Evolutionary conservation across 169 alveolate species (phyloP).

Genomic region (Cryptosporidium meleagridis): DNA sequence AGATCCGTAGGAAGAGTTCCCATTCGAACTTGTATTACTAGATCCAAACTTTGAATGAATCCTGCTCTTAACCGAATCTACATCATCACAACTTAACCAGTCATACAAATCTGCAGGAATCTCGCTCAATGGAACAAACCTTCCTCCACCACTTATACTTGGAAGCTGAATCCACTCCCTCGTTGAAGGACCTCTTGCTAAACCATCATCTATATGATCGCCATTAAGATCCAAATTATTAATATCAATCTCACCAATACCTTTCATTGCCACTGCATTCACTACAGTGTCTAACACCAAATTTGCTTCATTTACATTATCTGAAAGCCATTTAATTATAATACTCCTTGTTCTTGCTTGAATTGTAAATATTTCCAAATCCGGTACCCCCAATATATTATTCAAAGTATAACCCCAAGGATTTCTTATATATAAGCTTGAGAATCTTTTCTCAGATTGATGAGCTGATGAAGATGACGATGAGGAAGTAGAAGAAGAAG

Average conservation of each 20-base stretch:
- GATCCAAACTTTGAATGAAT: neutral
- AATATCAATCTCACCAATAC: slow-evolving; percentile 14
- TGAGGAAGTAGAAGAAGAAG: neutral
- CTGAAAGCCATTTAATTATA: slow-evolving; percentile 28
- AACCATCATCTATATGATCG: neutral
- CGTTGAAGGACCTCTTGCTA: slow-evolving; percentile 3
- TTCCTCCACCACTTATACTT: slow-evolving; percentile 40
- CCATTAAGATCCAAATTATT: neutral
- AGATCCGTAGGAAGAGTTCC: neutral
- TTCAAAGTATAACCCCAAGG: slow-evolving; percentile 60
- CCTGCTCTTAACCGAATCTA: neutral
- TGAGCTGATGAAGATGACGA: neutral
- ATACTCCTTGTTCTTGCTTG: slow-evolving; percentile 53
- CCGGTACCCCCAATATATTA: slow-evolving; percentile 41
- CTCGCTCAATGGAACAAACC: slow-evolving; percentile 65
- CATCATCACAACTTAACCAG: slow-evolving; percentile 46
- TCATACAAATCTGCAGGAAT: slow-evolving; percentile 64
- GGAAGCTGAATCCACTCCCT: slow-evolving; percentile 70
- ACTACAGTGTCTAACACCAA: slow-evolving; percentile 51
- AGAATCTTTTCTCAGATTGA: neutral
- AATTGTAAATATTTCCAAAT: slow-evolving; percentile 22
- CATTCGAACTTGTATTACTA: neutral
- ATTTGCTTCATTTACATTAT: slow-evolving; percentile 32
- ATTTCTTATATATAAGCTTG: slow-evolving; percentile 16
- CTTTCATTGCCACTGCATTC: slow-evolving; percentile 39